Conservation (phyloP, 2,329 filamentous ascomycete species). For the Botrytis fragariae region DNA sequence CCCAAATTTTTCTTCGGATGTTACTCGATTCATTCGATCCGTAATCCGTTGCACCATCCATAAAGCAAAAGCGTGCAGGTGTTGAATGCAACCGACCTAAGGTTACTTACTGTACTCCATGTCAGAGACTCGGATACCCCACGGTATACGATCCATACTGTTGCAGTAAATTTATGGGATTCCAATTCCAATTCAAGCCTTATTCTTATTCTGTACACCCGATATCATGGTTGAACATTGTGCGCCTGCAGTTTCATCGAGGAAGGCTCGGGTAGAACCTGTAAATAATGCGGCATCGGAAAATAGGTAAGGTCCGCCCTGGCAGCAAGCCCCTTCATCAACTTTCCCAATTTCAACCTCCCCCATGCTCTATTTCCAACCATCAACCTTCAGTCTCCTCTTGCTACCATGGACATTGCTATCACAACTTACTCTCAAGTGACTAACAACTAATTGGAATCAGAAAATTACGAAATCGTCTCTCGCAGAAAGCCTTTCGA, state of each 20-base stretch:
- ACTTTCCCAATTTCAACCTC: background rate
- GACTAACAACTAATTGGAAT: background rate
- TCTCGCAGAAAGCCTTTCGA: constrained; percentile 19
- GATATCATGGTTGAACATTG: constrained; percentile 16
- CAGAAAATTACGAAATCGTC: constrained; percentile 19
- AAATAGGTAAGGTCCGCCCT: constrained; percentile 14
- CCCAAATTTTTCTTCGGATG: background rate
- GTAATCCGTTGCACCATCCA: background rate
- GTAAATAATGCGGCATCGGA: constrained; percentile 14
- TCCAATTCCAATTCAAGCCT: background rate
- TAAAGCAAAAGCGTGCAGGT: background rate
- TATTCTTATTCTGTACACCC: background rate
- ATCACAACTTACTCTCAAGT: background rate
- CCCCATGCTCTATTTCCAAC: background rate
- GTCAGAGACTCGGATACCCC: background rate
- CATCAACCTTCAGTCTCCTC: background rate
- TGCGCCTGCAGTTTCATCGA: background rate
- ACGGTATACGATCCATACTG: background rate
- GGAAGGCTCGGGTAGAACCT: background rate
- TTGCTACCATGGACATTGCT: background rate
- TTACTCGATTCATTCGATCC: background rate
- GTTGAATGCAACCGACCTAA: background rate
- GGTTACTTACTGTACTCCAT: background rate
- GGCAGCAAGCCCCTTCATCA: background rate
- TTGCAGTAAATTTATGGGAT: background rate